A percentile compares a stretch with the other conserved stretches of the same genome.
Conservation (phyloP, 23 red algal species). For the Agarophyton chilense region DNA sequence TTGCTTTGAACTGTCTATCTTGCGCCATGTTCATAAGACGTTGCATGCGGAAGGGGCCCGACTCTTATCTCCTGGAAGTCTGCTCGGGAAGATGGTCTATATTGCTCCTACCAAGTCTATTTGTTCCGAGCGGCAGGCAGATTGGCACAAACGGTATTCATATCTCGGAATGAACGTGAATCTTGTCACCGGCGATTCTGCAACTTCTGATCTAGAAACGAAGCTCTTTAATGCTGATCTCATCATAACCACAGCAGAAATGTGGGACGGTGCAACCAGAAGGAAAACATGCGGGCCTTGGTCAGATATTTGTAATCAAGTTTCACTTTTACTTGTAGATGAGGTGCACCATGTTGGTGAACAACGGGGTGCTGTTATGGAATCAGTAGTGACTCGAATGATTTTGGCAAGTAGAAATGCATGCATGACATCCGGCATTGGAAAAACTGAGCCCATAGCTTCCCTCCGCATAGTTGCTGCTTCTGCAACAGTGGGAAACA, state of each 20-base stretch:
- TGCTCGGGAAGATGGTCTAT: slow-evolving; percentile 35
- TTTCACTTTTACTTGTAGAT: slow-evolving; percentile 69
- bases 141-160: slow-evolving; percentile 33
- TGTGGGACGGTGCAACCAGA: slow-evolving; percentile 35
- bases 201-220: neutral
- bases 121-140: slow-evolving; percentile 27
- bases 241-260: slow-evolving; percentile 54
- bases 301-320: slow-evolving; percentile 1
- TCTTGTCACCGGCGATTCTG: slow-evolving; percentile 37
- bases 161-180: slow-evolving; percentile 13
- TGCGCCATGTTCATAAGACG: slow-evolving; percentile 33
- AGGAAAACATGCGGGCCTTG: neutral
- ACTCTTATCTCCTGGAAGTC: neutral
- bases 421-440: neutral
- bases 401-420: neutral
- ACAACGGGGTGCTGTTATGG: slow-evolving; percentile 54
- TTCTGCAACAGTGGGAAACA: slow-evolving; percentile 69
- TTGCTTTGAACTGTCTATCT: slow-evolving; percentile 80
- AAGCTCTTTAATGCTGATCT: slow-evolving; percentile 14
- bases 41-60: neutral
- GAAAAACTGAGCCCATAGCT: neutral
- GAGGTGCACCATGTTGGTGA: slow-evolving; percentile 81
- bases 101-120: slow-evolving; percentile 57
- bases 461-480: slow-evolving; percentile 69
- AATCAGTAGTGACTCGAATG: slow-evolving; percentile 81